These are phyloP conservation scores for Thinopyrum elongatum DNA, from an alignment of 176 grass and related monocot species.

Conservation along the genomic window DNA sequence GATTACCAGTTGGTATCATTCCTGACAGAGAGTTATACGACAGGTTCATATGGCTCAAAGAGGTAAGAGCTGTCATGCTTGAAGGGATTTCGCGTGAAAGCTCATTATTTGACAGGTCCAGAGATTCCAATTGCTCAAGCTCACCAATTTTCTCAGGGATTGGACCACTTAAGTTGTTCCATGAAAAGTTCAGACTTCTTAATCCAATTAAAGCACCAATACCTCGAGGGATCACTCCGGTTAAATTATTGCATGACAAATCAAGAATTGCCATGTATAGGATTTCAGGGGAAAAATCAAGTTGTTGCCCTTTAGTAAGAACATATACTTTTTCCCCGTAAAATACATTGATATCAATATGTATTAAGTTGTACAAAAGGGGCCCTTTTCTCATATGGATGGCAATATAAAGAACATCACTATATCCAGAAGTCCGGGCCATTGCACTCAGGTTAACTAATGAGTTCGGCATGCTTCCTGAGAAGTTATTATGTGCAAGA, in stretches of 20 bases:
- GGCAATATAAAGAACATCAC: fast-evolving
- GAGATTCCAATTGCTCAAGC: conserved; percentile 30
- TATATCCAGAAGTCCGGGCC: not conserved
- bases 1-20: conserved; percentile 44
- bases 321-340: not conserved
- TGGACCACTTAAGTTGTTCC: conserved; percentile 35
- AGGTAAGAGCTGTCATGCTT: conserved; percentile 22
- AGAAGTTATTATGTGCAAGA: conserved; percentile 28
- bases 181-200: conserved; percentile 38
- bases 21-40: conserved; percentile 50
- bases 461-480: not conserved
- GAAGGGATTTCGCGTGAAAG: conserved; percentile 41
- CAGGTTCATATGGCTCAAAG: conserved; percentile 23
- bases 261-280: not conserved
- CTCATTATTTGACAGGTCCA: conserved; percentile 48
- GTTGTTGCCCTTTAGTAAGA: conserved; percentile 24
- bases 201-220: conserved; percentile 25
- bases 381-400: fast-evolving
- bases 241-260: conserved; percentile 32
- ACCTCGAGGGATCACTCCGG: conserved; percentile 25
- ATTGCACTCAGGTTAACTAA: conserved; percentile 28
- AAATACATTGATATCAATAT: no score
- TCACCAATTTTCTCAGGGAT: conserved; percentile 34
- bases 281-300: no score
- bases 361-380: not conserved